phyloP scores from a whole-genome alignment of 106 monocot genomes.

The Cymbidium sinense region DNA sequence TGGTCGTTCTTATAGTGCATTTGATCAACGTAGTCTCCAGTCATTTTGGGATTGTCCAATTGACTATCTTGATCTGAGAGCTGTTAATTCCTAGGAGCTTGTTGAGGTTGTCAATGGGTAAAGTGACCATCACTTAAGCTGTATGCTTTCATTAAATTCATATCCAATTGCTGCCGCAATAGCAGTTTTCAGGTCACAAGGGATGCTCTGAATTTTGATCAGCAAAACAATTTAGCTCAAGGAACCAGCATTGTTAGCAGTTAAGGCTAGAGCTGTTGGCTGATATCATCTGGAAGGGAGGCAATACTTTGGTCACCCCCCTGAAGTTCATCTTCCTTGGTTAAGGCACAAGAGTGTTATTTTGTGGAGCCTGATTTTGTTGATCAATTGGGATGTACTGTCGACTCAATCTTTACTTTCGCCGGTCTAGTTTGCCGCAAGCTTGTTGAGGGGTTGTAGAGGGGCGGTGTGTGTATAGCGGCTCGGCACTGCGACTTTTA shows the following conservation, averaged over 20 bases:
- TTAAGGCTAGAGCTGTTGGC: neutral
- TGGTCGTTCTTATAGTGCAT: neutral
- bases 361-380: too few relatives aligned
- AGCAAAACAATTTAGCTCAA: neutral
- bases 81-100: neutral
- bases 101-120: neutral
- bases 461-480: too few relatives aligned
- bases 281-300: neutral
- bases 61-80: neutral
- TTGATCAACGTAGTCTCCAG: neutral
- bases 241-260: neutral
- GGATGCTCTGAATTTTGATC: neutral
- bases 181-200: neutral
- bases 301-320: too few relatives aligned
- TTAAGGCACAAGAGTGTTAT: too few relatives aligned
- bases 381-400: too few relatives aligned
- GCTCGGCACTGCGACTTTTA: too few relatives aligned
- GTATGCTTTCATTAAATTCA: neutral
- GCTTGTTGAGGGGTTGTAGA: too few relatives aligned
- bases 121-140: neutral
- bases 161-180: neutral
- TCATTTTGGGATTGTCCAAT: neutral
- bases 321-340: too few relatives aligned
- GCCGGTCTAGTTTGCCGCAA: too few relatives aligned
- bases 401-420: too few relatives aligned